Evolutionary conservation across 148 eudicot genomes (phyloP).

Genomic region (Oxyria digyna): DNA sequence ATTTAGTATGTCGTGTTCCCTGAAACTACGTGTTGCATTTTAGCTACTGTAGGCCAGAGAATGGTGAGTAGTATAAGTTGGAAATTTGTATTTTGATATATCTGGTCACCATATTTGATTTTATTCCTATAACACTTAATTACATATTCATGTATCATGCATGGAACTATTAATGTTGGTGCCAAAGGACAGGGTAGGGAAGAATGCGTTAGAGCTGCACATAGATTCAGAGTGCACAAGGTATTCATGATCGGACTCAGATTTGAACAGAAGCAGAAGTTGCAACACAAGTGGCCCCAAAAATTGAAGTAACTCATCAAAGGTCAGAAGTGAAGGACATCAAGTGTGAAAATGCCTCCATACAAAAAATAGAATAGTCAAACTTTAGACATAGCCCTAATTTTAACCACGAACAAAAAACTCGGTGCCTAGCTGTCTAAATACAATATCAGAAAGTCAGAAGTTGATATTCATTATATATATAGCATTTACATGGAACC

Average conservation of each 20-base stretch:
- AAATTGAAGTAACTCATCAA: too few relatives aligned
- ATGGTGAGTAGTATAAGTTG: conserved; percentile 99
- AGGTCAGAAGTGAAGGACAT: too few relatives aligned
- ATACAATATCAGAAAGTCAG: neutral
- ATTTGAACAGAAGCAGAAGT: too few relatives aligned
- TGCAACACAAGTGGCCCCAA: too few relatives aligned
- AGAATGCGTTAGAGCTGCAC: too few relatives aligned
- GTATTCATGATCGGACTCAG: too few relatives aligned
- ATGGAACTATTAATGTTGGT: conserved; percentile 92
- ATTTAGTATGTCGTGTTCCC: conserved; percentile 99
- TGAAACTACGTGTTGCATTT: conserved; percentile 86
- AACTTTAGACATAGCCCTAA: neutral
- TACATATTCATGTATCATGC: conserved; percentile 15
- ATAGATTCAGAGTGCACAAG: too few relatives aligned
- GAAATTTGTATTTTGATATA: conserved; percentile 10
- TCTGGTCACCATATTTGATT: neutral
- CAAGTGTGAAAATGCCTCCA: neutral
- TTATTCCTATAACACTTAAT: neutral
- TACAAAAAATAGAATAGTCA: neutral
- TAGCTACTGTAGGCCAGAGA: conserved; percentile 96
- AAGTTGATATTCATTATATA: neutral
- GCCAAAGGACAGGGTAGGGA: conserved; percentile 30
- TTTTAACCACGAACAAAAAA: neutral
- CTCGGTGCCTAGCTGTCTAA: neutral
- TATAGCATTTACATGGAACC: neutral